These are phyloP conservation scores for Xylaria scruposa DNA, from an alignment of 495 filamentous ascomycete genomes.

Conservation along the genomic window DNA sequence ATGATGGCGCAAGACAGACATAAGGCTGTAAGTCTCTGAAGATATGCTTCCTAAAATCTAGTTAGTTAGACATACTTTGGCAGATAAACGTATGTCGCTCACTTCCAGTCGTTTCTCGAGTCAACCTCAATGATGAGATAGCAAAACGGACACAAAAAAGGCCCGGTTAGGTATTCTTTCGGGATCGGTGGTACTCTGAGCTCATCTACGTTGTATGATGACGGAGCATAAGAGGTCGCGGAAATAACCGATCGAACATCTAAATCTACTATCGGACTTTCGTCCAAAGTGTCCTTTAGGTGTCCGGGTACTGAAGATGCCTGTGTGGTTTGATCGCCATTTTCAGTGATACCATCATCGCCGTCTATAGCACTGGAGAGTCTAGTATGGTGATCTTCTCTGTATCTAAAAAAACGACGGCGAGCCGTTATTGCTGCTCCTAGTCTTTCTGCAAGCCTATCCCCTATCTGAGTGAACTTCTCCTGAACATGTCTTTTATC, in stretches of 20 bases:
- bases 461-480: neutral
- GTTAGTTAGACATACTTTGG: neutral
- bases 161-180: neutral
- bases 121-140: neutral
- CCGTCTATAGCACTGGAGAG: neutral
- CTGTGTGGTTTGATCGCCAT: neutral
- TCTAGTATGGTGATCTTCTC: neutral
- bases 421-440: neutral
- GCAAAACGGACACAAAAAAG: conserved; percentile 14
- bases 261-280: neutral
- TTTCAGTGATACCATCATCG: neutral
- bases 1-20: conserved; percentile 3
- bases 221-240: neutral
- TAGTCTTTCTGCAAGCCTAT: neutral
- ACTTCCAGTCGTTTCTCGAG: neutral
- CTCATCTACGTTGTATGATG: neutral
- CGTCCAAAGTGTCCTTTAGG: neutral
- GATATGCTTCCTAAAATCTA: conserved; percentile 11
- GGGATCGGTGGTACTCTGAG: neutral
- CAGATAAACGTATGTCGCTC: neutral
- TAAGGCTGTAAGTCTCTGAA: conserved; percentile 9
- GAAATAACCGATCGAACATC: conserved; percentile 1
- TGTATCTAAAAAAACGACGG: conserved; percentile 4
- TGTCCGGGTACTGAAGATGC: neutral
- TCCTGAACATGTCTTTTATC: neutral